A percentile compares a stretch with the other conserved stretches of the same genome.
Conservation (phyloP, 208 protist species). For the Crithidia bombi region DNA sequence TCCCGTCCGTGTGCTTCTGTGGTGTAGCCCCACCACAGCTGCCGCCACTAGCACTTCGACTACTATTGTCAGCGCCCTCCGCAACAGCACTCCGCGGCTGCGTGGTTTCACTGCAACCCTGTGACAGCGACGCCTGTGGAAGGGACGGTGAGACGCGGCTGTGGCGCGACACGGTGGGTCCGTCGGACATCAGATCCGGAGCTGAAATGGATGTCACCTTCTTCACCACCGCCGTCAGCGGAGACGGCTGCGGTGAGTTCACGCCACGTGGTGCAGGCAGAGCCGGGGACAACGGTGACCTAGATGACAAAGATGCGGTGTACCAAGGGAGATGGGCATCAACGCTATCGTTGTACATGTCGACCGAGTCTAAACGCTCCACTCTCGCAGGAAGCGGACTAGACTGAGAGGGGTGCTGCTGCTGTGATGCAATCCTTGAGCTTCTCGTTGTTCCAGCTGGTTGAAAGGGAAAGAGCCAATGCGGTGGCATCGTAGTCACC, state of each 20-base stretch:
- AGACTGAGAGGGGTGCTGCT: neutral
- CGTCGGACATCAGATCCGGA: neutral
- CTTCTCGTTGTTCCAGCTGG: neutral
- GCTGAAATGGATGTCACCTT: neutral
- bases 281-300: neutral
- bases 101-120: too few species aligned
- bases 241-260: too few species aligned
- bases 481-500: neutral
- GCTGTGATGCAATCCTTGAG: neutral
- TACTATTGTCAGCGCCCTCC: neutral
- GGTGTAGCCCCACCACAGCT: too few species aligned
- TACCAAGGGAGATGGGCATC: neutral
- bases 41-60: too few species aligned
- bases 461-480: neutral
- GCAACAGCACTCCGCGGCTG: too few species aligned
- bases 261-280: too few species aligned
- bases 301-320: neutral
- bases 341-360: neutral
- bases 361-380: neutral
- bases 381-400: neutral
- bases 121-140: conserved; percentile 6
- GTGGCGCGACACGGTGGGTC: neutral
- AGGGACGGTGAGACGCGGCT: conserved; percentile 4
- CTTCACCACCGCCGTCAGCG: neutral
- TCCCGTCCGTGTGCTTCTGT: neutral